Conservation (phyloP, 192 early-diverging fungal genomes). For the Backusella circina region DNA sequence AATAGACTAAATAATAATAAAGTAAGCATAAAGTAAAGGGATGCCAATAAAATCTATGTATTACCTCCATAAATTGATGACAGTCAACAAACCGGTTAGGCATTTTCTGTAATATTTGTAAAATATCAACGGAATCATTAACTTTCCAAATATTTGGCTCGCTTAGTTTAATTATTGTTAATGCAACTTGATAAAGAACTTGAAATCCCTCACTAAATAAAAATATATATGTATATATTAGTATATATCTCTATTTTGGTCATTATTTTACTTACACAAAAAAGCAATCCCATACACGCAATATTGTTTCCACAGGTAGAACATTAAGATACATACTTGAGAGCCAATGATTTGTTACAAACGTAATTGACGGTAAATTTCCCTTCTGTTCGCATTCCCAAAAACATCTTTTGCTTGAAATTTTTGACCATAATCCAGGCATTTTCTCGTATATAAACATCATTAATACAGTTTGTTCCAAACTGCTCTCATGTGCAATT, state of each 20-base stretch:
- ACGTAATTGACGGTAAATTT: constrained; percentile 60
- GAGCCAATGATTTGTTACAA: constrained; percentile 85
- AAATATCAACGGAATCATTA: constrained; percentile 51
- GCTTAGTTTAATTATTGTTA: constrained; percentile 65
- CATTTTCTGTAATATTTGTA: constrained; percentile 53
- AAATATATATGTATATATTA: background rate
- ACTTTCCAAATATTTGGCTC: constrained; percentile 57
- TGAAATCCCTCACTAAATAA: constrained; percentile 43
- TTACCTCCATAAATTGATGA: constrained; percentile 52
- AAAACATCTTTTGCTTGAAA: constrained; percentile 37
- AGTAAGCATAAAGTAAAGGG: background rate
- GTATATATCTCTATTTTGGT: background rate
- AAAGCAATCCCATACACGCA: constrained; percentile 69
- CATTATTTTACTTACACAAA: constrained; percentile 39
- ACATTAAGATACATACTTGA: constrained; percentile 77
- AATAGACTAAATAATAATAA: constrained; percentile 1
- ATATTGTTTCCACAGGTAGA: constrained; percentile 66
- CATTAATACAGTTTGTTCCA: constrained; percentile 70
- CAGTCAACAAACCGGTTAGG: constrained; percentile 56
- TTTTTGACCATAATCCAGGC: constrained; percentile 45
- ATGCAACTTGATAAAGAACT: constrained; percentile 65
- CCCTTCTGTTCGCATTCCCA: constrained; percentile 46
- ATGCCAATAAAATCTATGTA: background rate
- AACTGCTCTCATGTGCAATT: constrained; percentile 67
- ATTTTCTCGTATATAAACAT: constrained; percentile 50